phyloP scores from a whole-genome alignment of 2,329 filamentous ascomycete genomes.

The Colletotrichum cordylinicola region DNA sequence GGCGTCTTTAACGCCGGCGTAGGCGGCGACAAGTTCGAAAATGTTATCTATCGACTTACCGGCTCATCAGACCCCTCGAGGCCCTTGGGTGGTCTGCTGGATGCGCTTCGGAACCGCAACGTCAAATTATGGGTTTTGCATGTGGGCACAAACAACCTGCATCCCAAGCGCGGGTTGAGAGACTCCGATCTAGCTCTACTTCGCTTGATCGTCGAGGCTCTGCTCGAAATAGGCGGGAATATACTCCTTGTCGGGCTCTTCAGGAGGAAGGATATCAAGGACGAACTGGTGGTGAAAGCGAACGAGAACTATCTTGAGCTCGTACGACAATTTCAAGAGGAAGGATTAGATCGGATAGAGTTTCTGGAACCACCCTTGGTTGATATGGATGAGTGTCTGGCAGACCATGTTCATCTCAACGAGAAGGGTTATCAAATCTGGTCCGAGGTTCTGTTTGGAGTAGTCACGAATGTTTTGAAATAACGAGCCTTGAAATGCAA shows the following conservation, averaged over 20 bases:
- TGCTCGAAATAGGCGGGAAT: neutral
- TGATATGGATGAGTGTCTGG: neutral
- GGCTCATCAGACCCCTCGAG: neutral
- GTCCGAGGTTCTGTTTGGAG: neutral
- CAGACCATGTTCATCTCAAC: neutral
- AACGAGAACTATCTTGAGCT: neutral
- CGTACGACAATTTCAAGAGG: neutral
- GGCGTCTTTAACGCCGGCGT: neutral
- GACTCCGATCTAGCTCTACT: neutral
- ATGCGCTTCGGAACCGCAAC: neutral
- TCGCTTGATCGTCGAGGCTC: neutral
- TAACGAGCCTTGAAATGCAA: neutral
- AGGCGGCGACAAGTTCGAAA: neutral
- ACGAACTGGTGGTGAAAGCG: neutral
- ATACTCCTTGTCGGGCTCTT: neutral
- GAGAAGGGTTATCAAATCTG: neutral
- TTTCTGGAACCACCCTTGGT: neutral
- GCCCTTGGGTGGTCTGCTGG: neutral
- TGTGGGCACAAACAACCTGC: neutral
- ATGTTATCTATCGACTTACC: neutral
- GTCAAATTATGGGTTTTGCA: neutral
- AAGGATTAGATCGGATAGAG: neutral
- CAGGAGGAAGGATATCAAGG: neutral
- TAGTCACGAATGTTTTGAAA: neutral
- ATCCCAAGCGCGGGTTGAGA: neutral